Percentiles rank a stretch among this genome's conserved stretches.
Conservation (phyloP, 306 rosid species). For the Quercus variabilis region DNA sequence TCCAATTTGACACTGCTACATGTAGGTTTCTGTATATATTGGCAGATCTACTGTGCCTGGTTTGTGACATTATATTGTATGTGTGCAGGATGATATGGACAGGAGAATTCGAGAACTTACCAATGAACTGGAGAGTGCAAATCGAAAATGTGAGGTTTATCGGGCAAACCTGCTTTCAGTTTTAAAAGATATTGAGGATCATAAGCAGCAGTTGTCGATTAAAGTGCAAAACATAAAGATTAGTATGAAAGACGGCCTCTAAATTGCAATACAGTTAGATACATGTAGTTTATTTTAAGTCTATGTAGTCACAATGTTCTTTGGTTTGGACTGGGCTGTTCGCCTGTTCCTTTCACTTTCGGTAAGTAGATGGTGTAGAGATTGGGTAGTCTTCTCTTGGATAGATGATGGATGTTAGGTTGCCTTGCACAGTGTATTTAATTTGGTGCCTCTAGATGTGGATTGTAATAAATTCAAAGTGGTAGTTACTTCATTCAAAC, state of each 20-base stretch:
- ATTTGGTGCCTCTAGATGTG: constrained; percentile 5
- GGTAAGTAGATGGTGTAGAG: constrained; percentile 9
- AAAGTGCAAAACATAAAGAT: constrained; percentile 95
- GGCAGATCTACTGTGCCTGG: constrained; percentile 12
- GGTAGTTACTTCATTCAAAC: neutral
- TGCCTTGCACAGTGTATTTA: neutral
- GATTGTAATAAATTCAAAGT: neutral
- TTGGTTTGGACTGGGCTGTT: constrained; percentile 1
- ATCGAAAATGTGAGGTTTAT: constrained; percentile 84
- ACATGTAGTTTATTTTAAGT: constrained; percentile 22
- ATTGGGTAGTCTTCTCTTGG: neutral
- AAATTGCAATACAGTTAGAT: constrained; percentile 34
- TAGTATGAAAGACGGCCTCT: constrained; percentile 82
- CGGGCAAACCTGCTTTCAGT: constrained; percentile 91
- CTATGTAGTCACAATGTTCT: constrained; percentile 18
- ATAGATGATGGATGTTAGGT: neutral
- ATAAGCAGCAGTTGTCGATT: constrained; percentile 82
- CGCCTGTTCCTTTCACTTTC: too few species aligned
- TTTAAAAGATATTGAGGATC: constrained; percentile 97
- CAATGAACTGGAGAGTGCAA: constrained; percentile 69
- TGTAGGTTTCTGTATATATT: neutral
- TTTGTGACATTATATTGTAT: constrained; percentile 13
- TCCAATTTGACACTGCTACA: neutral
- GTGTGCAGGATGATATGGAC: constrained; percentile 88
- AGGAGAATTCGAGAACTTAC: constrained; percentile 61